These are phyloP conservation scores for Echinosophora koreensis DNA, from an alignment of 306 rosid genomes.

Conservation along the genomic window DNA sequence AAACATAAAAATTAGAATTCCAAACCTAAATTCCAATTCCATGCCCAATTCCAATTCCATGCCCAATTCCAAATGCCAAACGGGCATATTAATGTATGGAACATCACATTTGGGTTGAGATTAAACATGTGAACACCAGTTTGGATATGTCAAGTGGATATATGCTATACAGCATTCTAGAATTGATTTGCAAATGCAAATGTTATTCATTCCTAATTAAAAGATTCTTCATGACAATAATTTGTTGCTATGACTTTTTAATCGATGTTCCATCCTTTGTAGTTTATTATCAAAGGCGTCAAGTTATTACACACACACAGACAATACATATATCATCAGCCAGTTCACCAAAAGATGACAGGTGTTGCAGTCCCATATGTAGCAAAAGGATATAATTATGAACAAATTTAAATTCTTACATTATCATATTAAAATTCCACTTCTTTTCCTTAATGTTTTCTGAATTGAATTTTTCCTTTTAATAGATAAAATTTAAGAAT, in stretches of 20 bases:
- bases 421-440: not conserved
- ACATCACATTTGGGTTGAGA: not conserved
- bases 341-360: too few species aligned
- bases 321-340: not conserved
- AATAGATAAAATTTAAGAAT: not conserved
- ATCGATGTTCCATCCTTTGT: slow-evolving; percentile 15
- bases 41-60: too few species aligned
- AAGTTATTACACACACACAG: not conserved
- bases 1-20: too few species aligned
- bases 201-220: not conserved
- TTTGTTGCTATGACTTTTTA: slow-evolving; percentile 14
- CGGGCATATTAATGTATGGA: not conserved
- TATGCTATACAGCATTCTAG: not conserved
- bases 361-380: too few species aligned
- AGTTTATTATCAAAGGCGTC: not conserved
- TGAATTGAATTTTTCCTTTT: not conserved
- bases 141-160: slow-evolving; percentile 5
- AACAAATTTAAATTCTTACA: not conserved
- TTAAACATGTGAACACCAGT: not conserved
- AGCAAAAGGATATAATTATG: not conserved
- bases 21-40: too few species aligned
- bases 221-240: not conserved
- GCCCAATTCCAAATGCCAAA: too few species aligned
- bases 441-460: not conserved
- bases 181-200: slow-evolving; percentile 2